Evolutionary conservation across 805 yeast species (phyloP), one percentile per base, ranked within the genome.

Genomic region (Wickerhamomyces tratensis): DNA sequence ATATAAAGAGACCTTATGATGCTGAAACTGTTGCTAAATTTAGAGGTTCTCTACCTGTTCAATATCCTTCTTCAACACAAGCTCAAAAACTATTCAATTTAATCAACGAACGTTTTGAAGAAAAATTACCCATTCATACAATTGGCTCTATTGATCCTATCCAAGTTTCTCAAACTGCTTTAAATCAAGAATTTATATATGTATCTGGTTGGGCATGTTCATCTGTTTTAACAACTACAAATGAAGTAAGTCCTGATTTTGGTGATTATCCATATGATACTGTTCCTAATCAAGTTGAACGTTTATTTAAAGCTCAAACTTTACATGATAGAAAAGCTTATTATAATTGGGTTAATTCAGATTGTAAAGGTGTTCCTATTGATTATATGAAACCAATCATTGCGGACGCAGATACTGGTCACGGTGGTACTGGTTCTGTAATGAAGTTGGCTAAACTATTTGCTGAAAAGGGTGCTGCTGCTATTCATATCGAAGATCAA

Each of bases 231-330:
- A 77, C 80, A 8, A 68, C 80, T 5, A 78, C 82, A 4, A 72
- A 77, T 51, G 84, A 79, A 49, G 80, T 76, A 4, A 70, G 77
- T 2, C 81, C 83, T 1, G 85, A 79, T 52, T 75, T 76, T 55
- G 85, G 83, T 20, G 85, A 79, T 54, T 79, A 79, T 52, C 84
- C 85, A 0, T 77, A 78, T 50, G 78, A 78, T 49, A 79, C 85
- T 0, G 82, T 79, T 2, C 85, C 85, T n/a, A 75, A 75, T 50
- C 79, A 77, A 51, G 82, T 76, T 6, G 78, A 76, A 43, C 64
- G 82, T 42, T 52, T 77, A 33, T 77, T 76, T 57, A 69, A 72
- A 48, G 78, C 82, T 1, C 82, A 77, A 58, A 63, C 61, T 46
- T 61, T 76, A 49, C 84, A 77, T 49, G 84, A 77, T 52, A 66